These are phyloP conservation scores for Ormosia emarginata DNA, from an alignment of 306 rosid species.

Conservation along the genomic window DNA sequence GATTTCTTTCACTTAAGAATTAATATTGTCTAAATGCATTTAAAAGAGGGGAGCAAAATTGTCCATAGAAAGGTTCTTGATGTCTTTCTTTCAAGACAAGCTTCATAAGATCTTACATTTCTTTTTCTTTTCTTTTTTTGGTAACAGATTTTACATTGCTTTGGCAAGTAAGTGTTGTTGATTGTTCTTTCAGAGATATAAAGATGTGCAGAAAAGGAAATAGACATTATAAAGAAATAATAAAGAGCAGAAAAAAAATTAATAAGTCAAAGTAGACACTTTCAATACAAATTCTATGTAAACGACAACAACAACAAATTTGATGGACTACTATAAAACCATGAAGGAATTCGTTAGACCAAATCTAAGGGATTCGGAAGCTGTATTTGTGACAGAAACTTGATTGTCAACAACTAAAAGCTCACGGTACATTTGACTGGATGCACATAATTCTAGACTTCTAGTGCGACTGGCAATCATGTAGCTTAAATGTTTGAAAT, in stretches of 20 bases:
- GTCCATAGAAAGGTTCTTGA: not conserved
- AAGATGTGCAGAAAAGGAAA: not conserved
- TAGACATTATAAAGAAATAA: not conserved
- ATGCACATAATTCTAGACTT: not conserved
- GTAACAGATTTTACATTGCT: not conserved
- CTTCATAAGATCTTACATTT: conserved; percentile 7
- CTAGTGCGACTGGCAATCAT: not conserved
- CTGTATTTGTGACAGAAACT: not conserved
- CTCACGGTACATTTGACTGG: not conserved
- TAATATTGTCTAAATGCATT: not conserved
- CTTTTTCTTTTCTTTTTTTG: not conserved
- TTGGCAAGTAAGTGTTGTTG: not conserved
- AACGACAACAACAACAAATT: not conserved
- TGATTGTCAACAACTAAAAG: not conserved
- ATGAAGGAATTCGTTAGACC: not conserved
- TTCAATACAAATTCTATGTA: not conserved
- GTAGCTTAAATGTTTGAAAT: conserved; percentile 3
- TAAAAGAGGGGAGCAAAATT: conserved; percentile 1
- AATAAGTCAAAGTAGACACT: not conserved
- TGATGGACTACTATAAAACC: not conserved
- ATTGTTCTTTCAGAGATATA: not conserved
- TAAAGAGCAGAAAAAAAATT: not conserved
- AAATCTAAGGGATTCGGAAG: not conserved
- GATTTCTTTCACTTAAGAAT: not conserved
- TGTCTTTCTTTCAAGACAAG: conserved; percentile 6